phyloP scores from a whole-genome alignment of 345 rosid genomes.

The Combretum micranthum region DNA sequence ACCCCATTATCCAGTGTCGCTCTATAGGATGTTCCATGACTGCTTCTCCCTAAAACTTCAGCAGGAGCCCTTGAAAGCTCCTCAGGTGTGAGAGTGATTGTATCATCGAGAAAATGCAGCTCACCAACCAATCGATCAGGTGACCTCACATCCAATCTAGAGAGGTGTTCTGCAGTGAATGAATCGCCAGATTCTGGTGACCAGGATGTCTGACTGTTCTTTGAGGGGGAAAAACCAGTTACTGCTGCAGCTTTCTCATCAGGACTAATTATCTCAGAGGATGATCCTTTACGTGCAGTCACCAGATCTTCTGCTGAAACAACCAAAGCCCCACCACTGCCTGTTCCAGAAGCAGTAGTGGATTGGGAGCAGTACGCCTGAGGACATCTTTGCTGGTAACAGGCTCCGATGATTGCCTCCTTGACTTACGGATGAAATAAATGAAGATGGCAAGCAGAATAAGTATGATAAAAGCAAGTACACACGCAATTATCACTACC shows the following conservation, averaged over 20 bases:
- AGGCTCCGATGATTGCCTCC: conserved; percentile 40
- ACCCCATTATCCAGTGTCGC: conserved; percentile 87
- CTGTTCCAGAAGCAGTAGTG: conserved; percentile 38
- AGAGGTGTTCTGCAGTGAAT: conserved; percentile 64
- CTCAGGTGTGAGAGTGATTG: conserved; percentile 81
- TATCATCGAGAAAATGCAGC: conserved; percentile 86
- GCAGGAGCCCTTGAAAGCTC: conserved; percentile 97
- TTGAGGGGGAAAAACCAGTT: conserved; percentile 81
- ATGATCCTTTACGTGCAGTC: conserved; percentile 68
- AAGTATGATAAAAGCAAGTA: conserved; percentile 57
- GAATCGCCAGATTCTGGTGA: conserved; percentile 96
- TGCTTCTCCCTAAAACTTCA: conserved; percentile 94
- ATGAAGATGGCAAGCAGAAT: conserved; percentile 68
- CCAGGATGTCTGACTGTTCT: conserved; percentile 74
- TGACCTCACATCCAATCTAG: conserved; percentile 81
- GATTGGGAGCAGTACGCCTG: conserved; percentile 37
- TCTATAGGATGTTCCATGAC: conserved; percentile 94
- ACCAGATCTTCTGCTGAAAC: conserved; percentile 86
- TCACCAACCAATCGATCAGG: conserved; percentile 91
- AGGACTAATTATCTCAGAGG: conserved; percentile 75
- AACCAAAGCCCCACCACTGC: conserved; percentile 54
- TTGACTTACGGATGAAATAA: conserved; percentile 52
- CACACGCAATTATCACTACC: conserved; percentile 67
- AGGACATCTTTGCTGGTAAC: conserved; percentile 35
- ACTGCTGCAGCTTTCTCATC: conserved; percentile 59